Evolutionary conservation across 441 rosid species (phyloP), one percentile per base, ranked within the genome.

Genomic region (Brassica balearica): DNA sequence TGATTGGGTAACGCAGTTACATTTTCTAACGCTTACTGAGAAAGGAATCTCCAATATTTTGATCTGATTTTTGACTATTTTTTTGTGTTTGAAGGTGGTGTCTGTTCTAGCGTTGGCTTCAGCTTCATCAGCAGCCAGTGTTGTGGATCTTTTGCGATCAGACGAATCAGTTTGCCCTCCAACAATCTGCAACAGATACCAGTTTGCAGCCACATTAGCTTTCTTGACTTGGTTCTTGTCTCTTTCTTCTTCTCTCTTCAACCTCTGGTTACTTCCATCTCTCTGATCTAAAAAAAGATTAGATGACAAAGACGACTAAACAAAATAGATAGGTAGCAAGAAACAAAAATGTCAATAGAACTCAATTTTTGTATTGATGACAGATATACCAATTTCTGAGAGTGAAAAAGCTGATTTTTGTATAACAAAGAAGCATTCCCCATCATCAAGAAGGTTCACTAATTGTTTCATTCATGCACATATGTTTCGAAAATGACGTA

Each of bases 111-210:
- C 85, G 2, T 87, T 93, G 56, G 93, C 93, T 0, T 91, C 98
- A 10, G 98, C 95, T 48, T 78, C 88, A 81, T 88, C 98, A n/a
- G 80, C 94, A 8, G 92, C 96, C 11, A 87, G 96, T 65, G 96
- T 90, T 2, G 92, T 86, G 64, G 93, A 89, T 86, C 85, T 93
- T 67, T 73, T 88, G 25, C 85, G 84, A 4, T 56, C 85, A 1
- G 68, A 83, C 10, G 75, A 64, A 3, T 38, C 86, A 0, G 75
- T 69, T 41, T 89, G 92, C 83, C 87, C 90, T 38, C 80, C 87
- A 23, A 81, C 82, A 65, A 70, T 88, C 63, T 93, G 93, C 76
- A 81, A 88, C 69, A 86, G 94, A 82, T 93, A 90, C 71, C 94
- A 93, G 55, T 69, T 90, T 74, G 91, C 92, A 27, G 92, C 98